phyloP scores from a whole-genome alignment of 495 filamentous ascomycete species.

The Penicillium cosmopolitanum region DNA sequence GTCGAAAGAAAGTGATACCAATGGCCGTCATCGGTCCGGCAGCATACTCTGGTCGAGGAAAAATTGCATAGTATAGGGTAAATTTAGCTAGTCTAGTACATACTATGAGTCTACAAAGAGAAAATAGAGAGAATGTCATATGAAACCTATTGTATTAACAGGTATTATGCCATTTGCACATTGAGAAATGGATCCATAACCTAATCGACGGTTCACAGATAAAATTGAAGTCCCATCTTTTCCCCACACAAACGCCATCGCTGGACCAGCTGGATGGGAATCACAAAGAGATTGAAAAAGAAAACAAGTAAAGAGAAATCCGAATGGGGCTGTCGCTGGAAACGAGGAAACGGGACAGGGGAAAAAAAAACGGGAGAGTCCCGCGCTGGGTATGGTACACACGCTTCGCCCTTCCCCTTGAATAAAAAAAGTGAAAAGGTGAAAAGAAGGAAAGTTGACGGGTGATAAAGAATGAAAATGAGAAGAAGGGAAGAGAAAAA shows the following conservation, averaged over 20 bases:
- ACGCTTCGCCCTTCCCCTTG: conserved; percentile 22
- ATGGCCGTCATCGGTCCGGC: not conserved
- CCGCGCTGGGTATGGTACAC: conserved; percentile 32
- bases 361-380: conserved; percentile 18
- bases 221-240: conserved; percentile 27
- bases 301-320: conserved; percentile 9
- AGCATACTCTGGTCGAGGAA: not conserved
- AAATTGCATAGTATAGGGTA: no score
- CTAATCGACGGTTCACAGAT: conserved; percentile 6
- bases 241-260: conserved; percentile 40
- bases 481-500: conserved; percentile 13
- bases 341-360: conserved; percentile 10
- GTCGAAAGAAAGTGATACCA: not conserved
- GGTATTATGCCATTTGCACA: conserved; percentile 10
- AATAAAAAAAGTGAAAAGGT: conserved; percentile 9
- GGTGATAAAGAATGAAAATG: conserved; percentile 17
- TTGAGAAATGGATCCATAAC: conserved; percentile 1
- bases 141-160: conserved; percentile 13
- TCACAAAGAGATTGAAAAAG: conserved; percentile 22
- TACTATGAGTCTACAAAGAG: not conserved
- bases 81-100: not conserved
- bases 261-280: conserved; percentile 31
- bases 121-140: not conserved
- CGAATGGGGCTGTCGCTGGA: conserved; percentile 4
- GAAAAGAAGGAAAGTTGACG: conserved; percentile 11